Conservation (phyloP, 495 filamentous ascomycete genomes). For the Terfezia boudieri region DNA sequence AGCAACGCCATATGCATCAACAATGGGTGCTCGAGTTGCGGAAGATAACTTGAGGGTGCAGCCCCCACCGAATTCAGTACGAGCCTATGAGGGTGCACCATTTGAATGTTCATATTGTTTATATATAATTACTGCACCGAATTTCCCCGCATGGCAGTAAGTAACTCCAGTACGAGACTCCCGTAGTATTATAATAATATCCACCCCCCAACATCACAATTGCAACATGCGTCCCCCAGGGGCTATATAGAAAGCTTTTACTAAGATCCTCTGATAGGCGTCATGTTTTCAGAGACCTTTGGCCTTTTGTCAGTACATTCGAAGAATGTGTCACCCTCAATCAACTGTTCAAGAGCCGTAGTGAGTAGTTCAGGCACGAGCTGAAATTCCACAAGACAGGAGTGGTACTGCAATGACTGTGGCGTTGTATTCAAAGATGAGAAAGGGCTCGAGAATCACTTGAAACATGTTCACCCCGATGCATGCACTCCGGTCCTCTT, state of each 20-base stretch:
- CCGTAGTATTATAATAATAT: too few species aligned
- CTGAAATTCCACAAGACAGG: slow-evolving; percentile 8
- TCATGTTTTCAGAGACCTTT: slow-evolving; percentile 15
- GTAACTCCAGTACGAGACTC: not conserved
- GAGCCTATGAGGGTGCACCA: not conserved
- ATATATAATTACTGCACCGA: not conserved
- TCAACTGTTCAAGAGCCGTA: slow-evolving; percentile 8
- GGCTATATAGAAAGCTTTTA: not conserved
- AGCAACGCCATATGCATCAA: not conserved
- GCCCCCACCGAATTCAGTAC: not conserved
- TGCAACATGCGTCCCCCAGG: too few species aligned
- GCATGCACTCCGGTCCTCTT: not conserved
- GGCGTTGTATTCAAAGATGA: not conserved
- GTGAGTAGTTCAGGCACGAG: slow-evolving; percentile 17
- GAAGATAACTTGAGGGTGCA: not conserved
- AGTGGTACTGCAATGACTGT: slow-evolving; percentile 7
- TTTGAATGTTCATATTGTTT: not conserved
- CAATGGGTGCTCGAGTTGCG: not conserved
- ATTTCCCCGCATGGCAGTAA: not conserved
- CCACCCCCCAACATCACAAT: too few species aligned
- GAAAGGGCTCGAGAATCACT: not conserved
- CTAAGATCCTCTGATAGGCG: not conserved
- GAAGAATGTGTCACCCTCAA: slow-evolving; percentile 5
- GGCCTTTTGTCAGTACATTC: slow-evolving; percentile 16
- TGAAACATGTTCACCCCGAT: not conserved